A percentile compares a stretch with the other conserved stretches of the same genome.
Evolutionary conservation across 2,329 filamentous ascomycete genomes (phyloP).

Genomic region (Onygenales sp.): DNA sequence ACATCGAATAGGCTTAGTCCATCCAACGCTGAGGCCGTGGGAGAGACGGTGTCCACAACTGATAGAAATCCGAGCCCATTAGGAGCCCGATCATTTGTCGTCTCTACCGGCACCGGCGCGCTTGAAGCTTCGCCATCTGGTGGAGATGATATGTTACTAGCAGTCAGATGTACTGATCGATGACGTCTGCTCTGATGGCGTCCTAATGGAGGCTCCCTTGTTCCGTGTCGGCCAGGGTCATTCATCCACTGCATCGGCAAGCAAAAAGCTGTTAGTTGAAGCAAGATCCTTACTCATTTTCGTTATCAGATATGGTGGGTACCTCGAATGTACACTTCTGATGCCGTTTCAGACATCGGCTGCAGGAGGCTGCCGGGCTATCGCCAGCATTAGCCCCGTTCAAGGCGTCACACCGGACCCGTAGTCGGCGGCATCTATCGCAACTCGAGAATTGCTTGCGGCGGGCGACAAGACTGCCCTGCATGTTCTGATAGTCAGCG

Average conservation of each 20-base stretch:
- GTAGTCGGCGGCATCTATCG: slow-evolving; percentile 22
- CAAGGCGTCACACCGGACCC: slow-evolving; percentile 23
- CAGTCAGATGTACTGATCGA: no score
- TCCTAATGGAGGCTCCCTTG: no score
- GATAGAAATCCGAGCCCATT: no score
- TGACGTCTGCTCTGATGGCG: no score
- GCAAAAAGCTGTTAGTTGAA: background rate
- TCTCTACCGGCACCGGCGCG: no score
- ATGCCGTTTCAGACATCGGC: slow-evolving; percentile 14
- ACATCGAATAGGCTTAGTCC: background rate
- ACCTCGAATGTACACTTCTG: slow-evolving; percentile 13
- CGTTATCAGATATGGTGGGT: background rate
- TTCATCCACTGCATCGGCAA: no score
- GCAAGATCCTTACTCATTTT: background rate
- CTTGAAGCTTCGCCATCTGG: no score
- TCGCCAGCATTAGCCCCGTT: slow-evolving; percentile 8
- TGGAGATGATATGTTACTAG: no score
- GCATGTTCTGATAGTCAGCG: background rate
- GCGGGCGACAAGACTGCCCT: slow-evolving; percentile 3
- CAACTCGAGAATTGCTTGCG: slow-evolving; percentile 27
- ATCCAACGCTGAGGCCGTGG: no score
- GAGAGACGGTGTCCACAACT: no score
- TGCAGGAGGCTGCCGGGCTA: slow-evolving; percentile 11
- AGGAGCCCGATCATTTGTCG: no score
- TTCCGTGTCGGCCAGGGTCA: no score